Base-by-base conservation (phyloP, 2,329 filamentous ascomycete genomes). In the Thyridium curvatum region DNA sequence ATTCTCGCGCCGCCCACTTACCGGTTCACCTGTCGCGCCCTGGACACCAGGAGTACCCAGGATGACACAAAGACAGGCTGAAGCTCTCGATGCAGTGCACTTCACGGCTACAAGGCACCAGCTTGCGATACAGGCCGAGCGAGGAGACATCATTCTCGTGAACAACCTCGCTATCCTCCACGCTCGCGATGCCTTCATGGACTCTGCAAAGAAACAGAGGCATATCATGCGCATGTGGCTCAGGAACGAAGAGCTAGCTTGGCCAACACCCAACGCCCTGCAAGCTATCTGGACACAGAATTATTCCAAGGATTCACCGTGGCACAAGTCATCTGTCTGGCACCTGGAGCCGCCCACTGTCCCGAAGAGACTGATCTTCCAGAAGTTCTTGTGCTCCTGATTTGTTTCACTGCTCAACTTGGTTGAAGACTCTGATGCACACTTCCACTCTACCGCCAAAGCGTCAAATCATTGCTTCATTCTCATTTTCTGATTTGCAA, bases 1-100 rank as follows among this genome's bases (percentile, higher is more conserved):
- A 44, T 83, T 82, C 45, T 74, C 72, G 0, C 69, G 79, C 3
- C 67, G 78, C 2, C 62, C 60, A 18, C 81, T 82, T 46, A 77
- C 76, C 38, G 63, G 80, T 3, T 82, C 74, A 49, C 66, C 69
- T 44, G 66, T 66, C 0, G 60, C 32, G 5, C 32, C 16, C 13
- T 26, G 34, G n/a, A 28, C 34, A 12, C 6, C 34, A 1, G 34
- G 26, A 8, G 30, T 36, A 21, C 26, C 34, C 8, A 14, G 16
- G n/a, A 28, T 30, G 21, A 36, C 34, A 18, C 18, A 35, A 16
- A 26, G 18, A 3, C 34, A 35, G 21, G 34, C 34, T n/a, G 34
- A 35, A 16, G 34, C 34, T 10, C 34, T 35, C 21, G 34, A 36
- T 28, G 34, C 26, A 3, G 15, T 30, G 34, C 34, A 30, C 14